Evolutionary conservation across 768 basidiomycete genomes (phyloP).

Genomic region (Leccinum broughii): DNA sequence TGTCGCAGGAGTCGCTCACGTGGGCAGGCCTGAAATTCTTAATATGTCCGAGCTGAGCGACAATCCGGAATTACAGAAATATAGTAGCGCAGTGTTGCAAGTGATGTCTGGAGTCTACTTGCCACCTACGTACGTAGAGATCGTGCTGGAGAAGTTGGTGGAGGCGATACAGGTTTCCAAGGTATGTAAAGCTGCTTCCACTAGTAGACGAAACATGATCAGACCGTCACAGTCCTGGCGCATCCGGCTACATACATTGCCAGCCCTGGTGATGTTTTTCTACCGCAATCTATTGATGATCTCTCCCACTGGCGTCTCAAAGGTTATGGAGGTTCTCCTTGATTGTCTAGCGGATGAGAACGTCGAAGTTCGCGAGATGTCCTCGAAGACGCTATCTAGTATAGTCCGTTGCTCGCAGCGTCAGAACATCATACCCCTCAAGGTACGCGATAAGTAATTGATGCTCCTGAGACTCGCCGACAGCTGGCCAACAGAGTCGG

Average conservation of each 20-base stretch:
- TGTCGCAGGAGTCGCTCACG: constrained; percentile 6
- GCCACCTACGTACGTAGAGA: constrained; percentile 61
- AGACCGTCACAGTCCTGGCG: constrained; percentile 71
- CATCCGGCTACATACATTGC: constrained; percentile 82
- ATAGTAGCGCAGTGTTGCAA: constrained; percentile 78
- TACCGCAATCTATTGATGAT: constrained; percentile 85
- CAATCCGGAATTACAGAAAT: constrained; percentile 75
- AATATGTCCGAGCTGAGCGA: constrained; percentile 91
- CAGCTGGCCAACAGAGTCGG: constrained; percentile 56
- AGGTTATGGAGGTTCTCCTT: constrained; percentile 79
- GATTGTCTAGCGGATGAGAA: constrained; percentile 88
- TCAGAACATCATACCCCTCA: constrained; percentile 79
- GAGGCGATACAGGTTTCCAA: constrained; percentile 75
- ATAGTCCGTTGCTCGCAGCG: constrained; percentile 90
- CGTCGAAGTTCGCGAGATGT: constrained; percentile 91
- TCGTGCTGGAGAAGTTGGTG: constrained; percentile 61
- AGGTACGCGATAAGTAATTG: constrained; percentile 45
- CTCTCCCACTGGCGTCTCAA: constrained; percentile 61
- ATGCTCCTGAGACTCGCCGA: constrained; percentile 1
- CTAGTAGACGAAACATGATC: constrained; percentile 13
- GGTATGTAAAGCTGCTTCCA: constrained; percentile 41
- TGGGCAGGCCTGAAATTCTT: constrained; percentile 76
- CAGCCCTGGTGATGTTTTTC: constrained; percentile 88
- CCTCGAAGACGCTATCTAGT: constrained; percentile 81
- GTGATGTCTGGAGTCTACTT: constrained; percentile 82